Evolutionary conservation across 2,329 filamentous ascomycete genomes (phyloP).

Genomic region (Lizonia empirigonia): DNA sequence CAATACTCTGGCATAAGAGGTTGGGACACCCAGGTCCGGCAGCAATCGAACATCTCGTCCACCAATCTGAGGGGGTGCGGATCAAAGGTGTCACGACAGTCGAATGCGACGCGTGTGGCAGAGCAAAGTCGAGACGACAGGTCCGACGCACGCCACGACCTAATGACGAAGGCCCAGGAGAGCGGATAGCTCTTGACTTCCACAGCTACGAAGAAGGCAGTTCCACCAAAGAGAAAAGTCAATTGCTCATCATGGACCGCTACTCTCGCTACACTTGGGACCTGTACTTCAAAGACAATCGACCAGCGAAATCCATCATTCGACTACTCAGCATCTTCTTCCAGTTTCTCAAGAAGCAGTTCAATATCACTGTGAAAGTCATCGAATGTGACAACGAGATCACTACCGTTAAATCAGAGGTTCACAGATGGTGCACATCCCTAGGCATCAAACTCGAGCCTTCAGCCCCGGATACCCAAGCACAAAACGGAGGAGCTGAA

Average conservation of each 20-base stretch:
- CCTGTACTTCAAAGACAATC: conserved; percentile 10
- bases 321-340: neutral
- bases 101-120: neutral
- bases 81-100: neutral
- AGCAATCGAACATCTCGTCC: neutral
- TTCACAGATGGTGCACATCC: neutral
- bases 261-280: neutral
- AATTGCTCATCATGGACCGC: conserved; percentile 1
- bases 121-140: neutral
- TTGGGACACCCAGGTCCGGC: neutral
- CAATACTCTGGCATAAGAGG: neutral
- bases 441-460: conserved; percentile 9
- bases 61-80: neutral
- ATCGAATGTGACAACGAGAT: conserved; percentile 10
- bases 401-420: neutral
- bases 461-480: conserved; percentile 12
- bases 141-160: neutral
- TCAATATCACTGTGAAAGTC: conserved; percentile 5
- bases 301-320: conserved; percentile 2
- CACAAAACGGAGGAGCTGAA: conserved; percentile 9
- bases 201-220: conserved; percentile 4
- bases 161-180: too few species aligned
- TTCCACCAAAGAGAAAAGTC: conserved; percentile 3
- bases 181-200: conserved; percentile 4
- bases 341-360: neutral